These are phyloP conservation scores for Tulasnella sp. DNA, from an alignment of 768 basidiomycete genomes.

Conservation along the genomic window DNA sequence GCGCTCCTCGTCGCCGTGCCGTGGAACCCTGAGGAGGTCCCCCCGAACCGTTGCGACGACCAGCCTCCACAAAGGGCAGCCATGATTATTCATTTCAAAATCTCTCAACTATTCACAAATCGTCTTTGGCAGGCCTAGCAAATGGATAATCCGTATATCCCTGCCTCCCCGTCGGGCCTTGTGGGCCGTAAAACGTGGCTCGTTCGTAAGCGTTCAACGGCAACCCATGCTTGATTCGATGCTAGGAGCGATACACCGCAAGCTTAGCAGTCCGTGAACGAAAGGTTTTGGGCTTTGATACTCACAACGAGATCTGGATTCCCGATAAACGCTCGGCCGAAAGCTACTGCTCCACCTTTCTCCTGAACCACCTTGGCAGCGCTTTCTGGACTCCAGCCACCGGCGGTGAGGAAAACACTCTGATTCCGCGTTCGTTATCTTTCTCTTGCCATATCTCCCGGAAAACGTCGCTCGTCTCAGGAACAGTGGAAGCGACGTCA, in stretches of 20 bases:
- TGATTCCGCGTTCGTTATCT: background rate
- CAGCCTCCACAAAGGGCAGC: background rate
- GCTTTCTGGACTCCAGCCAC: background rate
- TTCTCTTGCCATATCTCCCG: background rate
- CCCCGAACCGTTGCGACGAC: background rate
- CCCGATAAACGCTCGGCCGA: conserved; percentile 17
- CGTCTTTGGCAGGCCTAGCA: background rate
- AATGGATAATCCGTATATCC: background rate
- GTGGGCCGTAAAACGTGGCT: background rate
- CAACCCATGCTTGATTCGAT: background rate
- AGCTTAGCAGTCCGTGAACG: background rate
- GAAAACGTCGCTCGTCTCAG: background rate
- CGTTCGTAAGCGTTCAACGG: conserved; percentile 14
- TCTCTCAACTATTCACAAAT: background rate
- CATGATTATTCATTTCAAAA: background rate
- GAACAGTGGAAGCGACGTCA: background rate
- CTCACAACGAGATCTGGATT: conserved; percentile 21
- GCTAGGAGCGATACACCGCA: background rate
- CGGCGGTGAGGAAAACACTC: background rate
- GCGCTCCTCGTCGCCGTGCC: background rate
- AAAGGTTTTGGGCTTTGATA: background rate
- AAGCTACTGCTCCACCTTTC: conserved; percentile 7
- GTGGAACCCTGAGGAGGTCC: background rate
- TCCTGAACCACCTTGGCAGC: conserved; percentile 5
- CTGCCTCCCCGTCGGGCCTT: background rate